phyloP scores from a whole-genome alignment of 2,329 filamentous ascomycete species.

The Xylaria multiplex region DNA sequence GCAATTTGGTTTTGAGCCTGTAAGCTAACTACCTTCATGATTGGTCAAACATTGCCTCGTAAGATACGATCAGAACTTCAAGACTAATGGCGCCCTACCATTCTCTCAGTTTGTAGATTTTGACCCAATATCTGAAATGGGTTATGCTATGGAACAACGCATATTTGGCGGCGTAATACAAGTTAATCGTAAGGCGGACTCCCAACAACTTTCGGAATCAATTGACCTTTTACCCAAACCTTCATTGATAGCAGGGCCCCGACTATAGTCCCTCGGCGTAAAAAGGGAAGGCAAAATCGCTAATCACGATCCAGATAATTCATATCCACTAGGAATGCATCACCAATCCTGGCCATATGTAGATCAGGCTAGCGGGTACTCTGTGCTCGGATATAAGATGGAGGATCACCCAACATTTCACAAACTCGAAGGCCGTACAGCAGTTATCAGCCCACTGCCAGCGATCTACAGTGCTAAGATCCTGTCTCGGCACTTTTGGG shows the following conservation, averaged over 20 bases:
- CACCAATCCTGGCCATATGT: background rate
- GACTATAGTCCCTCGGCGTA: background rate
- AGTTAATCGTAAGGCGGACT: slow-evolving; percentile 2
- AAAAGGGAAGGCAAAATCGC: background rate
- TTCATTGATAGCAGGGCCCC: background rate
- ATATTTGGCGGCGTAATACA: slow-evolving; percentile 1
- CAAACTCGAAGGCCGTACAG: background rate
- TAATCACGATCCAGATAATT: background rate
- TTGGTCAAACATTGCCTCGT: background rate
- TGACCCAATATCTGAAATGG: slow-evolving; percentile 11
- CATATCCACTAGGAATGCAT: background rate
- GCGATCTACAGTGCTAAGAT: slow-evolving; percentile 17
- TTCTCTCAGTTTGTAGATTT: slow-evolving; percentile 18
- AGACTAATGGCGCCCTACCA: background rate
- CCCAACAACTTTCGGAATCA: background rate
- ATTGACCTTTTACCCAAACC: background rate
- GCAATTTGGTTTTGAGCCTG: background rate
- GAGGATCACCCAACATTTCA: background rate
- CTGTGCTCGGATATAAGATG: background rate
- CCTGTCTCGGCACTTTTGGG: slow-evolving; percentile 13
- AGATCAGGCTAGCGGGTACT: background rate
- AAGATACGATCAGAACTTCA: background rate
- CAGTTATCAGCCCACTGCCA: background rate
- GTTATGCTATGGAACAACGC: slow-evolving; percentile 5
- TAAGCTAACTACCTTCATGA: background rate